Conservation (phyloP, 345 rosid species). For the Erysimum cheiranthoides region DNA sequence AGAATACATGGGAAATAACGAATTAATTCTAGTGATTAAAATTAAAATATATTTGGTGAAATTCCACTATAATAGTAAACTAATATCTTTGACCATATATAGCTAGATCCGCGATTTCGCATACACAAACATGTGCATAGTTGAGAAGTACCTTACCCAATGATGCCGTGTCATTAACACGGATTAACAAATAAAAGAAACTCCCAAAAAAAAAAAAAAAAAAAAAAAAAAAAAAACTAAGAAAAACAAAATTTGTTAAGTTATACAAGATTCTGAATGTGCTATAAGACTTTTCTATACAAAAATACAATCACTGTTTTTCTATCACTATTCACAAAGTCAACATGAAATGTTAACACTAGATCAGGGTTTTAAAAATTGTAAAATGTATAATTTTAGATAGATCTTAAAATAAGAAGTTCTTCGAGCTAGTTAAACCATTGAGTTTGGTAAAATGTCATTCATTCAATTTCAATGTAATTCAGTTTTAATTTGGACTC, state of each 20-base stretch:
- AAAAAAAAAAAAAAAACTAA: neutral
- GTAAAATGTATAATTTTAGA: neutral
- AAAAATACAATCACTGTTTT: neutral
- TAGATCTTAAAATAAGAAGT: neutral
- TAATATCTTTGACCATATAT: slow-evolving; percentile 10
- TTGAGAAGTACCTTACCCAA: slow-evolving; percentile 14
- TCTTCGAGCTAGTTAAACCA: neutral
- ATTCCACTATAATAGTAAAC: slow-evolving; percentile 14
- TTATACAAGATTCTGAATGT: neutral
- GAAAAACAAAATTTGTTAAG: neutral
- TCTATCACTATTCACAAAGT: slow-evolving; percentile 6
- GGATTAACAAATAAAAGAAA: neutral
- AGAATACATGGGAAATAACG: neutral
- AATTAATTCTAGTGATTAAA: neutral
- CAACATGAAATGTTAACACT: neutral
- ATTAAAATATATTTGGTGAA: neutral
- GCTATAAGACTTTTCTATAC: neutral
- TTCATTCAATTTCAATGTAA: too few species aligned
- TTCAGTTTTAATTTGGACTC: too few species aligned
- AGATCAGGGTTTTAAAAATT: neutral
- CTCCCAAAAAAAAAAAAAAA: neutral
- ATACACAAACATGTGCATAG: slow-evolving; percentile 19
- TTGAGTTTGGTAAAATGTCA: neutral
- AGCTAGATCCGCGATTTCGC: slow-evolving; percentile 5
- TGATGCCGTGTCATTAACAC: neutral